These are phyloP conservation scores for Haberlea rhodopensis DNA, from an alignment of 257 asterid genomes.

Conservation along the genomic window DNA sequence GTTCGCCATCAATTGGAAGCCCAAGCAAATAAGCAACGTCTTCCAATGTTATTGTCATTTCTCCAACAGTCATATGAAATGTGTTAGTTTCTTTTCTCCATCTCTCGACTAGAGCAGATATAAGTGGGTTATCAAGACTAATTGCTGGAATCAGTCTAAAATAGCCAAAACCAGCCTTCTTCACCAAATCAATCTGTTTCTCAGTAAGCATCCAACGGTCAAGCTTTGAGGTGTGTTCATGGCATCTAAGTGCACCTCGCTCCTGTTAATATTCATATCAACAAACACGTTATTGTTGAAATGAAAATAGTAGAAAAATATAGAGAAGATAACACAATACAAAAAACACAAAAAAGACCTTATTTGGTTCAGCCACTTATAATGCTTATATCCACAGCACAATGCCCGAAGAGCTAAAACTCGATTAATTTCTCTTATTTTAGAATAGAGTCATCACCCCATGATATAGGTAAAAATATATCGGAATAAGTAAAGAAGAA, in stretches of 20 bases:
- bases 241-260: slow-evolving; percentile 92
- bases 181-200: slow-evolving; percentile 45
- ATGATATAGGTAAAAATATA: too few relatives aligned
- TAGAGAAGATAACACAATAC: too few relatives aligned
- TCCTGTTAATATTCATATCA: slow-evolving; percentile 51
- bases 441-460: too few relatives aligned
- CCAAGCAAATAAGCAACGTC: slow-evolving; percentile 92
- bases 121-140: slow-evolving; percentile 82
- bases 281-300: slow-evolving; percentile 1
- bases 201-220: slow-evolving; percentile 88
- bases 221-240: slow-evolving; percentile 96
- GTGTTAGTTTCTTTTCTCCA: slow-evolving; percentile 97
- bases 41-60: slow-evolving; percentile 90
- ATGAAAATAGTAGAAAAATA: too few relatives aligned
- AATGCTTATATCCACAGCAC: too few relatives aligned
- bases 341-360: too few relatives aligned
- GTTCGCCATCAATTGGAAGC: slow-evolving; percentile 78
- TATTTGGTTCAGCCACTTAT: too few relatives aligned
- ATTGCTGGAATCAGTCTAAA: slow-evolving; percentile 73
- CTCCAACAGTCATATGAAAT: slow-evolving; percentile 83
- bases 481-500: too few relatives aligned
- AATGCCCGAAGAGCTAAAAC: too few relatives aligned
- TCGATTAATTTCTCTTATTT: too few relatives aligned
- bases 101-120: slow-evolving; percentile 90
- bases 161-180: slow-evolving; percentile 77